Conservation (phyloP, 176 grass and related monocot species). For the Carex kokanica region DNA sequence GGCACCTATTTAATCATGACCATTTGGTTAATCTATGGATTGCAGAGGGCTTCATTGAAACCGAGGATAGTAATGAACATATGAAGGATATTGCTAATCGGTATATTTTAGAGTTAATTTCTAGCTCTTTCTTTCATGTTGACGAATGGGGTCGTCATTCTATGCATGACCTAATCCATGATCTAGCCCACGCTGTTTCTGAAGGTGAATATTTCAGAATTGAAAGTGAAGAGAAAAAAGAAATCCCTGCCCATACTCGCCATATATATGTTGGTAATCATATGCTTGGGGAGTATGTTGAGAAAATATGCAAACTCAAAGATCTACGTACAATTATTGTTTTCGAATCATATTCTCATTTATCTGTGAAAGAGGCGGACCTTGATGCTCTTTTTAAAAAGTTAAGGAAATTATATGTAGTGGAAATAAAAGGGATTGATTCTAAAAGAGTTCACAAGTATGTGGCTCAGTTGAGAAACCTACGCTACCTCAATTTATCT, state of each 20-base stretch:
- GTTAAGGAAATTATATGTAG: constrained; percentile 25
- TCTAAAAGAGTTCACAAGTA: background rate
- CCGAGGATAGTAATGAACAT: background rate
- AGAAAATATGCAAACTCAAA: background rate
- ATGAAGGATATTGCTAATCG: background rate
- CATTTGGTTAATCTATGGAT: constrained; percentile 36
- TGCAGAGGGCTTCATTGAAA: constrained; percentile 38
- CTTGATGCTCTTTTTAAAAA: background rate
- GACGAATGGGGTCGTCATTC: background rate
- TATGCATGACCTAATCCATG: constrained; percentile 36
- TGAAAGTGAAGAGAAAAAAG: background rate
- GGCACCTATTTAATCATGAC: background rate
- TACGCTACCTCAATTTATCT: background rate
- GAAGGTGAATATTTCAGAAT: constrained; percentile 24
- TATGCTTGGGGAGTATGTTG: background rate
- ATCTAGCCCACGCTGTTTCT: constrained; percentile 24
- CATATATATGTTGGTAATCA: background rate
- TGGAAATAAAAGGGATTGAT: background rate
- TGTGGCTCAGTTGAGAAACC: background rate
- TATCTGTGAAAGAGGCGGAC: too few species aligned
- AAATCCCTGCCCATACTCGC: constrained; percentile 17
- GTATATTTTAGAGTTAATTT: constrained; percentile 17
- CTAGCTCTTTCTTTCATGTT: constrained; percentile 33
- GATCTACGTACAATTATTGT: too few species aligned
- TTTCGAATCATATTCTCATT: too few species aligned